Evolutionary conservation across 768 basidiomycete genomes (phyloP).

Genomic region (Suillus fuscotomentosus): DNA sequence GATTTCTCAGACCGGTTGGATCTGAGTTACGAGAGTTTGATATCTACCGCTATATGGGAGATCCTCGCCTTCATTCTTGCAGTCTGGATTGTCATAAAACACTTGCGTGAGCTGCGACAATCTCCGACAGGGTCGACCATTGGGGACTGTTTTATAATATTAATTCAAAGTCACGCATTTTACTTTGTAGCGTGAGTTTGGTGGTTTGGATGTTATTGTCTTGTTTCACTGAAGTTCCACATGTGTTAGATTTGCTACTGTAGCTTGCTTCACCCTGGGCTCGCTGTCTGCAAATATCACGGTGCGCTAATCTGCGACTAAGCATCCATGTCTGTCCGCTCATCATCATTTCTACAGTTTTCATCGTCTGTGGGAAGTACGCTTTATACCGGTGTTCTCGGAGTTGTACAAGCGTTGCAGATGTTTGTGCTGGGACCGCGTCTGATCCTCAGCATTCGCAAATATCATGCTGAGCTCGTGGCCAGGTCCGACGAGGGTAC

Average conservation of each 20-base stretch:
- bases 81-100: not conserved
- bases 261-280: not conserved
- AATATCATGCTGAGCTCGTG: not conserved
- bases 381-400: fast-evolving
- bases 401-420: not conserved
- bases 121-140: not conserved
- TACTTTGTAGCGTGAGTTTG: not conserved
- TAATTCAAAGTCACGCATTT: not conserved
- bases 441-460: not conserved
- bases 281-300: not conserved
- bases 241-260: not conserved
- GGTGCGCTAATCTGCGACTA: not conserved
- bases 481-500: not conserved
- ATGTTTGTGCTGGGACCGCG: not conserved
- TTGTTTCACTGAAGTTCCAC: not conserved
- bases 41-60: not conserved
- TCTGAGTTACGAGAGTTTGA: not conserved
- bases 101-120: not conserved
- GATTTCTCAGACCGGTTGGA: not conserved
- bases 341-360: not conserved
- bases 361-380: not conserved
- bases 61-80: not conserved
- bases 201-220: not conserved
- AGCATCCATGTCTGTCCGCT: not conserved
- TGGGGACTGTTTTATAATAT: not conserved